Evolutionary conservation across 352 stramenopile species (phyloP).

Genomic region (Pythium rishiriense): DNA sequence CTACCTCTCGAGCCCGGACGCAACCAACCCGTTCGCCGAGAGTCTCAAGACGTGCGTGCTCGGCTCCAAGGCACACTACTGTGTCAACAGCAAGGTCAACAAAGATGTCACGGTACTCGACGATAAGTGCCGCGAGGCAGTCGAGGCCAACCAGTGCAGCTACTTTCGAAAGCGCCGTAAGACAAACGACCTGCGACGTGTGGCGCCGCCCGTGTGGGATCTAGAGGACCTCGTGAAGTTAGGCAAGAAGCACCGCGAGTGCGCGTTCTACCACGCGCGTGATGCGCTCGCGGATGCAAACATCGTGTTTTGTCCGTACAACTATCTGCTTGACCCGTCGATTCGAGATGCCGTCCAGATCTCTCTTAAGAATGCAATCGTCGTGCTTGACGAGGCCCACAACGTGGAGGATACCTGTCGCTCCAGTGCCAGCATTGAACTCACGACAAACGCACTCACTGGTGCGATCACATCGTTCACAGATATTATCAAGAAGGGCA

Average conservation of each 20-base stretch:
- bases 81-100: conserved; percentile 78
- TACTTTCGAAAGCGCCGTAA: conserved; percentile 60
- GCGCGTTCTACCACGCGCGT: conserved; percentile 72
- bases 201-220: conserved; percentile 75
- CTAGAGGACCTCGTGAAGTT: conserved; percentile 81
- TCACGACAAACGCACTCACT: conserved; percentile 51
- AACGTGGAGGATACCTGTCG: conserved; percentile 89
- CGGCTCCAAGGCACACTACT: conserved; percentile 79
- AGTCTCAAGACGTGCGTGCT: conserved; percentile 79
- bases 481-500: conserved; percentile 62
- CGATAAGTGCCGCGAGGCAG: conserved; percentile 68
- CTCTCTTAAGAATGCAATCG: conserved; percentile 68
- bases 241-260: conserved; percentile 76
- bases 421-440: conserved; percentile 71
- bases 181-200: conserved; percentile 48
- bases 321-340: conserved; percentile 80
- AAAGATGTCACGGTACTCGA: conserved; percentile 55
- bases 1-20: conserved; percentile 50
- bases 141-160: conserved; percentile 53
- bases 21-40: conserved; percentile 34
- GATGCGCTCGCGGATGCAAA: conserved; percentile 56
- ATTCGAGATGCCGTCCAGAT: conserved; percentile 75
- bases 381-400: conserved; percentile 86
- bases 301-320: conserved; percentile 89
- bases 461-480: conserved; percentile 63